Conservation (phyloP, 148 eudicot species). For the Selenicereus undatus region DNA sequence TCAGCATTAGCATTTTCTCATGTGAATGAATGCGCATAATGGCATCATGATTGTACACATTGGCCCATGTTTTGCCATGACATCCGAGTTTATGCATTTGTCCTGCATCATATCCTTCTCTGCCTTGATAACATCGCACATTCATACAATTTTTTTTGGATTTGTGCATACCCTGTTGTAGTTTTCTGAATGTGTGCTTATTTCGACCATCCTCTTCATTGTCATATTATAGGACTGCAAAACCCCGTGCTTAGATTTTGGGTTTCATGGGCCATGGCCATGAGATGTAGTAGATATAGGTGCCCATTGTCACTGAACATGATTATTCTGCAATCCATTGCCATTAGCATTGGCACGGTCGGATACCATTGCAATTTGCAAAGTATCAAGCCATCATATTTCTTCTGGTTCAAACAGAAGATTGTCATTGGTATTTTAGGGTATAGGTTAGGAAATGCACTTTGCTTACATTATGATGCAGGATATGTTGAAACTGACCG, state of each 20-base stretch:
- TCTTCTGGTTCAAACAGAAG: neutral
- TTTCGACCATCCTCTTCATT: conserved; percentile 15
- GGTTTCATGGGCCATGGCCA: conserved; percentile 21
- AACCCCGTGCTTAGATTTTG: neutral
- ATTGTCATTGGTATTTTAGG: conserved; percentile 15
- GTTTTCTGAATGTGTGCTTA: conserved; percentile 24
- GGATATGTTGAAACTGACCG: conserved; percentile 22
- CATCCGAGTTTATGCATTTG: conserved; percentile 45
- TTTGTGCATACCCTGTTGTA: conserved; percentile 43
- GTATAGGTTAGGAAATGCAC: conserved; percentile 34
- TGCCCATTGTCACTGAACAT: conserved; percentile 3
- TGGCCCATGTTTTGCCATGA: conserved; percentile 35
- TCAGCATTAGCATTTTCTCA: conserved; percentile 61
- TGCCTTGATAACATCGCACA: conserved; percentile 24
- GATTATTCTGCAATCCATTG: conserved; percentile 21
- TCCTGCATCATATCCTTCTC: conserved; percentile 32
- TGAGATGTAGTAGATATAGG: conserved; percentile 17
- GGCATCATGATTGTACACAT: conserved; percentile 40
- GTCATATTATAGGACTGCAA: conserved; percentile 7
- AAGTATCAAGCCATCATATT: conserved; percentile 10
- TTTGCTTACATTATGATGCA: conserved; percentile 35
- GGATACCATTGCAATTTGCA: neutral
- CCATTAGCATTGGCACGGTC: conserved; percentile 16
- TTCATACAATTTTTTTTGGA: conserved; percentile 23
- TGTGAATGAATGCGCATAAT: conserved; percentile 53